Evolutionary conservation across 441 rosid genomes (phyloP).

Genomic region (Croton setiger): DNA sequence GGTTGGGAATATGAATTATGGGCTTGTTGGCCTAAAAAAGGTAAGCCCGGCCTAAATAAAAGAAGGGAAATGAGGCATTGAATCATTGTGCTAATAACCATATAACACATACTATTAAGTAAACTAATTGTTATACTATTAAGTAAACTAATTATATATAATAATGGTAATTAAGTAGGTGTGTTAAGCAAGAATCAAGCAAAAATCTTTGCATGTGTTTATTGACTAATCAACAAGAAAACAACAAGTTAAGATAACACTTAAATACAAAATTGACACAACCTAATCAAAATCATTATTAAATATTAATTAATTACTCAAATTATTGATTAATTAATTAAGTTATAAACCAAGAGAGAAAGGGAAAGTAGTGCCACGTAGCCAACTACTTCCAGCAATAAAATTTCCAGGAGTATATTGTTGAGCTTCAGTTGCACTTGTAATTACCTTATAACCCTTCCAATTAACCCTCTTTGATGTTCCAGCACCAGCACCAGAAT

Average conservation of each 20-base stretch:
- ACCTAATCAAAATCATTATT: neutral
- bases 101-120: too few relatives aligned
- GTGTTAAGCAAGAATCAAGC: neutral
- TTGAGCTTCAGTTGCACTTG: slow-evolving; percentile 46
- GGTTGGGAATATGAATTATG: neutral
- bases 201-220: neutral
- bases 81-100: too few relatives aligned
- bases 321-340: neutral
- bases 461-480: slow-evolving; percentile 52
- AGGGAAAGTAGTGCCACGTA: slow-evolving; percentile 65
- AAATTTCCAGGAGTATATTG: slow-evolving; percentile 45
- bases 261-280: neutral
- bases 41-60: neutral
- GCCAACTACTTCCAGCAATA: slow-evolving; percentile 58
- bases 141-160: too few relatives aligned
- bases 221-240: slow-evolving; percentile 9
- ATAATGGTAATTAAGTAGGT: too few relatives aligned
- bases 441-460: slow-evolving; percentile 62
- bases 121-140: too few relatives aligned
- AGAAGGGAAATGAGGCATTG: neutral
- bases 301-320: neutral
- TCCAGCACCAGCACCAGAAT: slow-evolving; percentile 63
- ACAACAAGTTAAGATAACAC: neutral
- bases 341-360: slow-evolving; percentile 50
- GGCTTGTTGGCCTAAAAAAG: neutral